Evolutionary conservation across 129 eudicot species (phyloP).

Genomic region (Flaveria ramosissima): DNA sequence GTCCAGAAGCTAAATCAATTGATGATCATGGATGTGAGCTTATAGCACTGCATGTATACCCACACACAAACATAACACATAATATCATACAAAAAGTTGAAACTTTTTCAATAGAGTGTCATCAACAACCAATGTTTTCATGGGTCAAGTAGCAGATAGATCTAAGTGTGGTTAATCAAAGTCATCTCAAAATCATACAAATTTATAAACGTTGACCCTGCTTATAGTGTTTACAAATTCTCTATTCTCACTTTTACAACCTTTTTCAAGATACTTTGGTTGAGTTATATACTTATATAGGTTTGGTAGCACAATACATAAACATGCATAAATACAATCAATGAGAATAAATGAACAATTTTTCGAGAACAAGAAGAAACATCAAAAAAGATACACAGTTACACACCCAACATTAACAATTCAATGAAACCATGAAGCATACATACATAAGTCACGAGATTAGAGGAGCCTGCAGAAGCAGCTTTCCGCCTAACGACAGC

Average conservation of each 20-base stretch:
- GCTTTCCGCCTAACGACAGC: constrained; percentile 45
- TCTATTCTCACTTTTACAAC: no score
- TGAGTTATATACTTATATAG: no score
- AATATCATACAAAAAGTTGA: neutral
- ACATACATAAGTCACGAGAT: constrained; percentile 33
- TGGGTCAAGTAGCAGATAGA: neutral
- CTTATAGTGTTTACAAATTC: neutral
- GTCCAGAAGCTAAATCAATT: neutral
- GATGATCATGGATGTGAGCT: neutral
- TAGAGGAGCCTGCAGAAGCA: constrained; percentile 36
- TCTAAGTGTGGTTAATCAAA: neutral
- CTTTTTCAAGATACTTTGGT: no score
- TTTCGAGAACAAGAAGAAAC: neutral
- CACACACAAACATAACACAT: neutral
- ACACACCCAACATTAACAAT: neutral
- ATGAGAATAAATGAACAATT: neutral
- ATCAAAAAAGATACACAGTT: neutral
- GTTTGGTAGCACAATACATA: no score
- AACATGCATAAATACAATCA: neutral
- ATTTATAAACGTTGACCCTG: neutral
- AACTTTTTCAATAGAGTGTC: no score
- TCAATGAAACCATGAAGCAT: neutral
- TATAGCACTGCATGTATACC: neutral
- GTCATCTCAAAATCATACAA: neutral
- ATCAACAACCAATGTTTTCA: neutral